A percentile compares a stretch with the other conserved stretches of the same genome.
These are phyloP conservation scores for Lasiosphaeria hispida DNA, from an alignment of 495 filamentous ascomycete genomes.

Conservation along the genomic window DNA sequence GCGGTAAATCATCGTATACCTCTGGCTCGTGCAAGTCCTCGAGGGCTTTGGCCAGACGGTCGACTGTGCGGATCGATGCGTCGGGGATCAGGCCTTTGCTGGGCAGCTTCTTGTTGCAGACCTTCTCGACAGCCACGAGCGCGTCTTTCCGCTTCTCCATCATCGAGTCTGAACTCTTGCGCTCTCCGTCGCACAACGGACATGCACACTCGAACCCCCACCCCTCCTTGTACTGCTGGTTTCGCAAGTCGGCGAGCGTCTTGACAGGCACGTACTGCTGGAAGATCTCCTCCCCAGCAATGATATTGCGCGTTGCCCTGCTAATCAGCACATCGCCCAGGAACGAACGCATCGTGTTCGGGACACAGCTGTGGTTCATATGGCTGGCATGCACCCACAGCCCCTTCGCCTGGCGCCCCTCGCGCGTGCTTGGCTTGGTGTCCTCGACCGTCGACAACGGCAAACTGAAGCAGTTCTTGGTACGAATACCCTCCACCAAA, in stretches of 20 bases:
- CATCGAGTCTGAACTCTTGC: slow-evolving; percentile 10
- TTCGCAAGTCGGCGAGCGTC: slow-evolving; percentile 16
- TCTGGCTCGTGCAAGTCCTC: slow-evolving; percentile 38
- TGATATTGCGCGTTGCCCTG: slow-evolving; percentile 48
- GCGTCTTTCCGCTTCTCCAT: slow-evolving; percentile 27
- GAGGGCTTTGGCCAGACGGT: slow-evolving; percentile 31
- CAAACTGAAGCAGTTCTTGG: slow-evolving; percentile 50
- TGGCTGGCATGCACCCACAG: slow-evolving; percentile 54
- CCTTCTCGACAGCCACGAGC: slow-evolving; percentile 9
- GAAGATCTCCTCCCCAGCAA: slow-evolving; percentile 49
- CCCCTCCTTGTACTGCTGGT: slow-evolving; percentile 25
- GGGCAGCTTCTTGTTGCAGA: slow-evolving; percentile 11
- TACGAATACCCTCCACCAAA: slow-evolving; percentile 44
- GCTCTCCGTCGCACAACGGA: slow-evolving; percentile 37
- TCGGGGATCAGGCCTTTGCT: slow-evolving; percentile 22
- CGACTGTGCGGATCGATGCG: slow-evolving; percentile 30
- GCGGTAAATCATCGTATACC: slow-evolving; percentile 36
- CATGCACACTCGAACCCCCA: slow-evolving; percentile 54
- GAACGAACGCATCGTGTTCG: slow-evolving; percentile 53
- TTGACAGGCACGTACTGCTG: slow-evolving; percentile 36
- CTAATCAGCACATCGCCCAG: slow-evolving; percentile 57
- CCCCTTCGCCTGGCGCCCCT: slow-evolving; percentile 37
- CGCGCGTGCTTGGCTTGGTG: slow-evolving; percentile 24
- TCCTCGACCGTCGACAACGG: slow-evolving; percentile 40
- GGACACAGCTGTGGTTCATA: slow-evolving; percentile 57